Percentiles rank a stretch among this genome's conserved stretches.
Conservation (phyloP, 1,284 basidiomycete species). For the Omphalotus olearius region DNA sequence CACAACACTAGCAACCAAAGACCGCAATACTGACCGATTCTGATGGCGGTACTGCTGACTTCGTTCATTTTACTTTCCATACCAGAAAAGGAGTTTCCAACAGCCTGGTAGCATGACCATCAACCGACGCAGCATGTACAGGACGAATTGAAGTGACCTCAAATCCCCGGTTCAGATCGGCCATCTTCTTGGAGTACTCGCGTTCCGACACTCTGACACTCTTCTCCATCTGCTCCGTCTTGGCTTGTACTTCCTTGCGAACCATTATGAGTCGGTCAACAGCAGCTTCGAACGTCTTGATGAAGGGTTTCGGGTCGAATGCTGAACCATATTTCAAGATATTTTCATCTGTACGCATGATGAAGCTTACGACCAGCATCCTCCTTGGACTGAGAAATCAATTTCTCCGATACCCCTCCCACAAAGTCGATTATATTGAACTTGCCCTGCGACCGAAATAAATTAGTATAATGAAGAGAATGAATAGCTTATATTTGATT, state of each 20-base stretch:
- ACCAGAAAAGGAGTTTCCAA: conserved; percentile 76
- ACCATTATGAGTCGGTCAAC: conserved; percentile 85
- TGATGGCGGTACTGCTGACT: conserved; percentile 90
- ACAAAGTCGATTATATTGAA: conserved; percentile 93
- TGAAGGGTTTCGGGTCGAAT: conserved; percentile 93
- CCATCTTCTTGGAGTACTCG: conserved; percentile 92
- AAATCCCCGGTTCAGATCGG: conserved; percentile 89
- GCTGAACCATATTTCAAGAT: conserved; percentile 42
- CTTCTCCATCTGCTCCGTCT: conserved; percentile 90
- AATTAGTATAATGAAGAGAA: conserved; percentile 1
- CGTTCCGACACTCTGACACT: conserved; percentile 87
- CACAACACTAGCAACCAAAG: conserved; percentile 7
- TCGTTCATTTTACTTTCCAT: conserved; percentile 91
- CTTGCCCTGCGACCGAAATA: conserved; percentile 54
- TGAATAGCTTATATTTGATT: neutral
- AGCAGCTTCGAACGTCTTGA: conserved; percentile 86
- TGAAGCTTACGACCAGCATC: conserved; percentile 71
- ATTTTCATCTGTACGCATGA: neutral
- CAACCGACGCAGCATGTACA: conserved; percentile 9
- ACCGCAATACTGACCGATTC: conserved; percentile 70
- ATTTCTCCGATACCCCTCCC: conserved; percentile 77
- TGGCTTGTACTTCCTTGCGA: conserved; percentile 82
- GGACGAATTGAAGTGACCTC: conserved; percentile 51
- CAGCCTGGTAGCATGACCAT: conserved; percentile 48
- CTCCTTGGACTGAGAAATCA: conserved; percentile 80